These are phyloP conservation scores for Ogataea populi-albae DNA, from an alignment of 805 yeast genomes.

Conservation along the genomic window DNA sequence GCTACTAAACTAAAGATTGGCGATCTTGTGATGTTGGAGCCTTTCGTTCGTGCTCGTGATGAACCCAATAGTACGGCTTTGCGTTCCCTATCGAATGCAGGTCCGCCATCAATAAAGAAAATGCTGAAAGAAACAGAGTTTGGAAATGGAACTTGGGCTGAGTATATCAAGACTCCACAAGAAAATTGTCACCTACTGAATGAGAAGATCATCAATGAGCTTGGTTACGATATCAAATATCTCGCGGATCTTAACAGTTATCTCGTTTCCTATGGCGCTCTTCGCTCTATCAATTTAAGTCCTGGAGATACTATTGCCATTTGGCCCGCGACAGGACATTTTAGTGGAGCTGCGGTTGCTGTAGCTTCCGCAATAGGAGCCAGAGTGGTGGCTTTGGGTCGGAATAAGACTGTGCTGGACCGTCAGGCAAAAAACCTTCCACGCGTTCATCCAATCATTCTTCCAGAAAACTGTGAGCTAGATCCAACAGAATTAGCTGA, in stretches of 20 bases:
- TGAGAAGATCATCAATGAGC: slow-evolving; percentile 1
- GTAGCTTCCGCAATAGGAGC: slow-evolving; percentile 13
- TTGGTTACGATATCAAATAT: background rate
- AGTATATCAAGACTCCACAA: slow-evolving; percentile 3
- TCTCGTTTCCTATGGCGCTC: slow-evolving; percentile 6
- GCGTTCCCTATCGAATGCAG: slow-evolving; percentile 4
- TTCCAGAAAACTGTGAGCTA: slow-evolving; percentile 5
- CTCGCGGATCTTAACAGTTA: background rate
- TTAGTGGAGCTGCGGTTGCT: slow-evolving; percentile 12
- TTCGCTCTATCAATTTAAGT: slow-evolving; percentile 3
- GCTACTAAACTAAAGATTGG: slow-evolving; percentile 2
- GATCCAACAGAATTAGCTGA: slow-evolving; percentile 1
- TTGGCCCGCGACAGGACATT: slow-evolving; percentile 10
- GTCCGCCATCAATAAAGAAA: slow-evolving; percentile 1
- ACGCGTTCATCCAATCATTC: slow-evolving; percentile 3
- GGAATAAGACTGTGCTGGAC: slow-evolving; percentile 5
- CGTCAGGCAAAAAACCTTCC: background rate
- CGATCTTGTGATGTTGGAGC: slow-evolving; percentile 7
- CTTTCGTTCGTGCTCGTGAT: slow-evolving; percentile 2
- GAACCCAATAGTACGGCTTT: slow-evolving; percentile 1
- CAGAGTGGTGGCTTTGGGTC: slow-evolving; percentile 8
- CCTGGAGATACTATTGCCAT: slow-evolving; percentile 9
- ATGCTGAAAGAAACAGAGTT: slow-evolving; percentile 2
- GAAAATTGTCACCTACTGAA: slow-evolving; percentile 4
- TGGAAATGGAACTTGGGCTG: slow-evolving; percentile 7